Percentiles rank a stretch among this genome's conserved stretches.
Evolutionary conservation across 768 basidiomycete species (phyloP).

Genomic region (Lanmaoa rubissima): DNA sequence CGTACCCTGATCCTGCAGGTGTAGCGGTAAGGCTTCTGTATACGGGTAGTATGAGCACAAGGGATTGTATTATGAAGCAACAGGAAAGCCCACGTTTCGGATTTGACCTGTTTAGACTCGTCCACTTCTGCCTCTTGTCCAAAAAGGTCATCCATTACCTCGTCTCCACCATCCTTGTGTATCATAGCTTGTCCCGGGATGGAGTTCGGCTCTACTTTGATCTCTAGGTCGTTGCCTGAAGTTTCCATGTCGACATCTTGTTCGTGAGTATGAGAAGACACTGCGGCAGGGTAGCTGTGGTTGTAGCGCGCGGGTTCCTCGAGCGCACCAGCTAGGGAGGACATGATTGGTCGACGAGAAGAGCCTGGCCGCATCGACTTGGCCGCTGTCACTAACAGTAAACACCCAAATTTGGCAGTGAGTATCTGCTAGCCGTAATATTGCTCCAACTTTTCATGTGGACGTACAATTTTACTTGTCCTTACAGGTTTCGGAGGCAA

Average conservation of each 20-base stretch:
- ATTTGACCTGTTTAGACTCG: conserved; percentile 40
- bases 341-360: conserved; percentile 39
- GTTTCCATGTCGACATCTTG: conserved; percentile 46
- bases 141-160: conserved; percentile 77
- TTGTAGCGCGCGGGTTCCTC: conserved; percentile 35
- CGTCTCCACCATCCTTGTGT: conserved; percentile 33
- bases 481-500: not conserved
- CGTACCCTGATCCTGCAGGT: conserved; percentile 43
- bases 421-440: not conserved
- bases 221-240: conserved; percentile 8
- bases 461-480: not conserved
- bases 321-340: conserved; percentile 58
- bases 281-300: conserved; percentile 13
- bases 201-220: conserved; percentile 17
- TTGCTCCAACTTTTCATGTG: not conserved
- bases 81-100: conserved; percentile 41
- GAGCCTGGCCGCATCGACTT: not conserved
- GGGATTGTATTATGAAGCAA: conserved; percentile 6
- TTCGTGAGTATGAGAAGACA: conserved; percentile 9
- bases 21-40: conserved; percentile 38
- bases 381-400: too few relatives aligned
- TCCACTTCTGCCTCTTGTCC: conserved; percentile 62
- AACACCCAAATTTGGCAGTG: conserved; percentile 14
- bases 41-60: conserved; percentile 17
- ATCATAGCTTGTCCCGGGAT: conserved; percentile 18